These are phyloP conservation scores for Fusarium sororula DNA, from an alignment of 2,329 filamentous ascomycete genomes.

Conservation along the genomic window DNA sequence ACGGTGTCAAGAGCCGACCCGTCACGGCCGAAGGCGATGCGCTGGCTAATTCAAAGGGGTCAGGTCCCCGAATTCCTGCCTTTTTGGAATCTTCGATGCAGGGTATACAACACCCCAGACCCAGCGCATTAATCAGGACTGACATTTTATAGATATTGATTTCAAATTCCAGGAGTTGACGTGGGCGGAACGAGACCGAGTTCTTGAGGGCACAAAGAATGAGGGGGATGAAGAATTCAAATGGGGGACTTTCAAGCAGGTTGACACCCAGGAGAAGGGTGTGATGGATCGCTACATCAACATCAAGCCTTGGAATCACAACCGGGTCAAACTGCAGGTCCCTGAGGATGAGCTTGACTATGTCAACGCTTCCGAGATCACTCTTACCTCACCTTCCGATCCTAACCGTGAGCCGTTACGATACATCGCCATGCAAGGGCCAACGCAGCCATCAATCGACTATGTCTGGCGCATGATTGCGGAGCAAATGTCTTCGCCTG, in stretches of 20 bases:
- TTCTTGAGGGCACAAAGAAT: slow-evolving; percentile 53
- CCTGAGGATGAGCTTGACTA: slow-evolving; percentile 78
- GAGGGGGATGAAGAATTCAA: slow-evolving; percentile 44
- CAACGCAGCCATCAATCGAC: slow-evolving; percentile 76
- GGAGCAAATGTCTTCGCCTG: slow-evolving; percentile 75
- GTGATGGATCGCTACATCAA: slow-evolving; percentile 85
- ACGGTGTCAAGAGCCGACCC: slow-evolving; percentile 45
- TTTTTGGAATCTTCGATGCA: slow-evolving; percentile 51
- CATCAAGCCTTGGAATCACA: slow-evolving; percentile 88
- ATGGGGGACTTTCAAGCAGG: slow-evolving; percentile 50
- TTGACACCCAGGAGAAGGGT: slow-evolving; percentile 42
- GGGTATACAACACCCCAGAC: slow-evolving; percentile 43
- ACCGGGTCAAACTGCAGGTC: slow-evolving; percentile 83
- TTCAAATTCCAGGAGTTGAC: slow-evolving; percentile 62
- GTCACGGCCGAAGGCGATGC: slow-evolving; percentile 30
- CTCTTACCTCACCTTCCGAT: slow-evolving; percentile 57
- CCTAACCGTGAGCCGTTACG: slow-evolving; percentile 54
- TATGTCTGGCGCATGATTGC: slow-evolving; percentile 98
- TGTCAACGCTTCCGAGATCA: slow-evolving; percentile 82
- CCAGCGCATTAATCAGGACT: background rate
- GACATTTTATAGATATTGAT: slow-evolving; percentile 54
- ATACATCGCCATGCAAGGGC: slow-evolving; percentile 95
- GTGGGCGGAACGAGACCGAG: slow-evolving; percentile 62
- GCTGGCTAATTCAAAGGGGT: slow-evolving; percentile 22
- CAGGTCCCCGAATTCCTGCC: slow-evolving; percentile 46